Evolutionary conservation across 2,329 filamentous ascomycete species (phyloP), one percentile per base, ranked within the genome.

Genomic region (Ceratocystis variospora): DNA sequence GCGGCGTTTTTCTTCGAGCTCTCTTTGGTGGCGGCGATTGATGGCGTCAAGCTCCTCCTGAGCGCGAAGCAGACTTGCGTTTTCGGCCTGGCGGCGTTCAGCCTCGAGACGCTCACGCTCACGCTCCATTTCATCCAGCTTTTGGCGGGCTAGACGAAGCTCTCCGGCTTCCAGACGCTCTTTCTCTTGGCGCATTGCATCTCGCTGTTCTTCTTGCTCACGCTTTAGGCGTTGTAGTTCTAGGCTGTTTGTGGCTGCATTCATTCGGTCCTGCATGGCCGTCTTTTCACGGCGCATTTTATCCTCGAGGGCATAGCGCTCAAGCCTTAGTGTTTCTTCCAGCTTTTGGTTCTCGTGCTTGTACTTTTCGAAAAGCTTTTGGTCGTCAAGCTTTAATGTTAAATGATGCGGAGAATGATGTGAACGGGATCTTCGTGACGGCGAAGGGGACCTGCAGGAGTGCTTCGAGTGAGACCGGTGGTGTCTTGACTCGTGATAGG

Each of bases 21-120:
- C 76, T 31, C 75, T 76, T 22, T 78, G 76, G 69, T 79, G 76
- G 22, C 74, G 74, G n/a, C 73, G 71, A 67, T 76, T 80, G 68
- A 80, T 79, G 19, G 75, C 73, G 33, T 80, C 77, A 1, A 83
- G 74, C 72, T 80, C 80, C 45, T 74, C 74, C 72, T 79, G 80
- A 45, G 78, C 78, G 31, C 72, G 73, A 64, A 75, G 74, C 46
- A 79, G 75, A 69, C 78, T 76, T 19, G 79, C 78, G 53, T 79
- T 77, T 67, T 80, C 77, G 62, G 73, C 74, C 41, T 73, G 75
- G 65, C 78, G 76, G 67, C 78, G 77, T 65, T 78, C 70, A 19
- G 72, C 70, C 15, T 74, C 75, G 8, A 61, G 17, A 7, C 46
- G 22, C 19, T 66, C 46, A 41, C 71, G 72, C 28, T 76, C 71